Base-by-base conservation (phyloP, 495 filamentous ascomycete species). In the Aspergillus steynii region DNA sequence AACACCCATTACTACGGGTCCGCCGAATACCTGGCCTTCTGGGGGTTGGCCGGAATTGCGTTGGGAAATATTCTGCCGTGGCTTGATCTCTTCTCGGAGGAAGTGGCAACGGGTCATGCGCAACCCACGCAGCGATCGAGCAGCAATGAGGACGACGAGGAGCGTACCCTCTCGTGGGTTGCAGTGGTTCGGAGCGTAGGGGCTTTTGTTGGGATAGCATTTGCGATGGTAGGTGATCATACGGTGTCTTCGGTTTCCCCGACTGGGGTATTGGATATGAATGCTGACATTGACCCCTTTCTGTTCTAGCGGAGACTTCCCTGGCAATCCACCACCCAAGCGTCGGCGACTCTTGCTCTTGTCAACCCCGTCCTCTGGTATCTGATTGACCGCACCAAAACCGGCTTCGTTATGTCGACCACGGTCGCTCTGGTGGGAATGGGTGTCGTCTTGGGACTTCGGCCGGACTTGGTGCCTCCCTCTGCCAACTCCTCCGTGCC, bases 341-440 rank as follows among this genome's bases (percentile, higher is more conserved):
- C 93, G 52, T 96, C 95, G 3, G 69, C 96, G 5, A 96, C 93
- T 1, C 87, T 99, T 8, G 91, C 93, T 3, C 87, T 98, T 56
- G 92, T 88, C 5, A 99, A 98, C 68, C 93, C 95, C 3, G 90
- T 94, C 27, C 80, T 99, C 28, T 99, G 95, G 95, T 98, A 96
- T 71, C 80, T 98, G 28, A 87, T 99, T 67, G 95, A 99, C 77
- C 90, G 94, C 49, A 92, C 92, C 28, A 87, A 85, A 65, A 83
- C 91, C 14, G 95, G 95, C 20, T 92, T 97, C 70, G 61, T 92
- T 47, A 78, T 97, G 49, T 89, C 90, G 0, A 76, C 85, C 4
- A 68, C 85, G 1, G 87, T 95, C n/a, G 88, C 90, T 2, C 54
- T 94, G 55, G 74, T 78, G 2, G 94, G 94, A 4, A 90, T 92